phyloP scores from a whole-genome alignment of 176 grass and related monocot species.

The Aegilops bicornis region DNA sequence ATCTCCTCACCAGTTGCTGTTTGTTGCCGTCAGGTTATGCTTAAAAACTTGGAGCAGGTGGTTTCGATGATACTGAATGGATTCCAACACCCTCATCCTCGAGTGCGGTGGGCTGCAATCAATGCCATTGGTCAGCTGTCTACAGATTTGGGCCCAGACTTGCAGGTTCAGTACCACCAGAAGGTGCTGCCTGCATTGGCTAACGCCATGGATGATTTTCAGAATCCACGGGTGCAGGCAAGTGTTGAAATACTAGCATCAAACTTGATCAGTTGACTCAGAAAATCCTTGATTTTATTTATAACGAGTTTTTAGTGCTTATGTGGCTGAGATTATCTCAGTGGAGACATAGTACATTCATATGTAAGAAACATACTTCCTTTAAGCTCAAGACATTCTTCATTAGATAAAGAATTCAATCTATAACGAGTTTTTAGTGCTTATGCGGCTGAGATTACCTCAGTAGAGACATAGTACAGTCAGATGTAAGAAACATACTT shows the following conservation, averaged over 20 bases:
- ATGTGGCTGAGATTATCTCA: not conserved
- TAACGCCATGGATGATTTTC: constrained; percentile 93
- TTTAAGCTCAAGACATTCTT: not conserved
- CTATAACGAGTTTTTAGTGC: not conserved
- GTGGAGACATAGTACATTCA: not conserved
- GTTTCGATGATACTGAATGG: constrained; percentile 84
- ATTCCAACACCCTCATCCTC: constrained; percentile 82
- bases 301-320: not conserved
- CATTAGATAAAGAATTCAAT: constrained; percentile 9
- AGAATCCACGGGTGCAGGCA: constrained; percentile 94
- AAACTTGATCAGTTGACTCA: not conserved
- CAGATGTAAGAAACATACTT: not conserved
- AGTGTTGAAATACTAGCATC: constrained; percentile 29
- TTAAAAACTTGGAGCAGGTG: constrained; percentile 94
- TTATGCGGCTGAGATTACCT: not conserved
- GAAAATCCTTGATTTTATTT: not conserved
- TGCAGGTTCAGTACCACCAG: constrained; percentile 93
- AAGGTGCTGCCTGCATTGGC: constrained; percentile 89
- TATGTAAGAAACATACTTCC: not conserved
- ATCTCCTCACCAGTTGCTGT: constrained; percentile 21
- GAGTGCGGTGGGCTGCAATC: constrained; percentile 97
- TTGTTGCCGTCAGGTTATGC: constrained; percentile 71
- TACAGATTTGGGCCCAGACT: constrained; percentile 90
- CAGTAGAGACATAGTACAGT: not conserved
- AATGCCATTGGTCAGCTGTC: constrained; percentile 97